Conservation (phyloP, 202 grass and related monocot species). For the Panicum hallii region DNA sequence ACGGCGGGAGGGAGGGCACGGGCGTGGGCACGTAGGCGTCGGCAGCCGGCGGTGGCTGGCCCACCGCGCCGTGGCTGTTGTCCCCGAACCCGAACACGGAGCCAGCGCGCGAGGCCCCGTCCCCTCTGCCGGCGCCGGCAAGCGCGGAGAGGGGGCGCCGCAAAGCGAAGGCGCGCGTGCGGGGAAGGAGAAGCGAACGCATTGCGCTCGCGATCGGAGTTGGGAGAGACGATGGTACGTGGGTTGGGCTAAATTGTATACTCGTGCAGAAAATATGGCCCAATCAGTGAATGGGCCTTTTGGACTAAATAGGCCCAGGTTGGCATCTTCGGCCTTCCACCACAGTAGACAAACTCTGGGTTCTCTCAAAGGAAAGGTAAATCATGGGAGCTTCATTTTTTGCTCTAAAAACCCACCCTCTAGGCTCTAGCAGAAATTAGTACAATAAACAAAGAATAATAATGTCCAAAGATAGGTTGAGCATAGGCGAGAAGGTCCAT, state of each 20-base stretch:
- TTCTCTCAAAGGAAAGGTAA: too few species aligned
- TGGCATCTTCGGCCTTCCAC: neutral
- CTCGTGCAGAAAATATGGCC: neutral
- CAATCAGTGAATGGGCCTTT: neutral
- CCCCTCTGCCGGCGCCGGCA: conserved; percentile 29
- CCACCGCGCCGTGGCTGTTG: conserved; percentile 79
- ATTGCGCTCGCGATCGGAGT: conserved; percentile 15
- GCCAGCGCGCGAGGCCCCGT: conserved; percentile 8
- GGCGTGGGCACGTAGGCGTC: conserved; percentile 71
- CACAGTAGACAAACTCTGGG: neutral
- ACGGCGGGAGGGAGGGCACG: conserved; percentile 66
- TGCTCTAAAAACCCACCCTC: neutral
- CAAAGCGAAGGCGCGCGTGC: conserved; percentile 13
- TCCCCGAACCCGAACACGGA: conserved; percentile 83
- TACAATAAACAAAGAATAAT: neutral
- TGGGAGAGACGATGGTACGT: neutral
- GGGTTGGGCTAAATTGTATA: conserved; percentile 2
- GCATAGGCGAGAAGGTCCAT: neutral
- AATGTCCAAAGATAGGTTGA: neutral
- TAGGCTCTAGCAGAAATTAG: neutral
- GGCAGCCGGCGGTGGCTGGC: conserved; percentile 50
- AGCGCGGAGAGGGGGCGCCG: conserved; percentile 46
- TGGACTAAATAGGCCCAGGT: neutral
- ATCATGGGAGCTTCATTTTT: neutral
- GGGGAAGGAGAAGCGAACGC: conserved; percentile 24